Evolutionary conservation across 345 rosid species (phyloP).

Genomic region (Linum tenue): DNA sequence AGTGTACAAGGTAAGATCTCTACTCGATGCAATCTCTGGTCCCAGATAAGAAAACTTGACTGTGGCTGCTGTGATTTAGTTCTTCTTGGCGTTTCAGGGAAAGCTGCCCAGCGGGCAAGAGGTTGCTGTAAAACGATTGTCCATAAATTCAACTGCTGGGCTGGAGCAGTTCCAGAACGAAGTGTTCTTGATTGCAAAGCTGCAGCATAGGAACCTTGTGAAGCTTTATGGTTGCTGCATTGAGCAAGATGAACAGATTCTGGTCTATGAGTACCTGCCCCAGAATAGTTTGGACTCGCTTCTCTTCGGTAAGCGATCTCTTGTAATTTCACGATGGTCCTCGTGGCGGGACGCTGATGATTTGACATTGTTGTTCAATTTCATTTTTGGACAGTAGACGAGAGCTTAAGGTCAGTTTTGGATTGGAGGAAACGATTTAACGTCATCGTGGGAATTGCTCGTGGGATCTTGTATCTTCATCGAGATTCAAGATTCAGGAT

Average conservation of each 20-base stretch:
- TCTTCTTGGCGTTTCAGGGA: not conserved
- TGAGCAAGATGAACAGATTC: not conserved
- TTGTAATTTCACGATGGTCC: not conserved
- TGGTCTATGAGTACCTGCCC: not conserved
- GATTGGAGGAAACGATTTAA: not conserved
- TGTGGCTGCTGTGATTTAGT: not conserved
- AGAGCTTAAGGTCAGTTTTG: not conserved
- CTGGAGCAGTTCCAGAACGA: not conserved
- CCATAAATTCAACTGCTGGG: not conserved
- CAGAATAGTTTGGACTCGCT: constrained; percentile 1
- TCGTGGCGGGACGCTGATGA: too few relatives aligned
- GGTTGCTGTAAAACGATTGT: not conserved
- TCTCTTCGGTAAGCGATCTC: not conserved
- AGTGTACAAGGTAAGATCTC: not conserved
- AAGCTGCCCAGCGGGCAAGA: not conserved
- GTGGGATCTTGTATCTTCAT: not conserved
- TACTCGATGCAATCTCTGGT: too few relatives aligned
- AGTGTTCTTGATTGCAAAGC: not conserved
- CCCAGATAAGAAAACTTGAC: not conserved
- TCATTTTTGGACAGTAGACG: not conserved
- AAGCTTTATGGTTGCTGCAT: not conserved
- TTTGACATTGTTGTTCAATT: not conserved
- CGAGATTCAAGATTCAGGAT: constrained; percentile 1
- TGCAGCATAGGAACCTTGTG: constrained; percentile 2
- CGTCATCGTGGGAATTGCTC: not conserved